These are phyloP conservation scores for Colletotrichum plurivorum DNA, from an alignment of 2,329 filamentous ascomycete species.

Conservation along the genomic window DNA sequence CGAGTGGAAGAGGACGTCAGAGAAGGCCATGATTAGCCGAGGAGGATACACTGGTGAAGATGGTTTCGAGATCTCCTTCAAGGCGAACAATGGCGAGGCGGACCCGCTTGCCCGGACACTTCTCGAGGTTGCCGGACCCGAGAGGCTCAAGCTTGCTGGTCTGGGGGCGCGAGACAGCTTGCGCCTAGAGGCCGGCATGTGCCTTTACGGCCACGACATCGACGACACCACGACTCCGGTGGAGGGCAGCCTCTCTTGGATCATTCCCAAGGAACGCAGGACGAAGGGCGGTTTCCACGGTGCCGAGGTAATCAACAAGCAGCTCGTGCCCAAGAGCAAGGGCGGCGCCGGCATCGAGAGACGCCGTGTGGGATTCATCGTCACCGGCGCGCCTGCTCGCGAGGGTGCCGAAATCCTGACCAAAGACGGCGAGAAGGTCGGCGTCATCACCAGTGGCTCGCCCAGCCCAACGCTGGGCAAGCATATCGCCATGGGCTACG, in stretches of 20 bases:
- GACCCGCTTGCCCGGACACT: constrained; percentile 72
- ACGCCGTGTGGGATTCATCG: constrained; percentile 83
- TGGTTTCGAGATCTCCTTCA: constrained; percentile 94
- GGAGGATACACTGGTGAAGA: constrained; percentile 98
- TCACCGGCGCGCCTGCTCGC: constrained; percentile 89
- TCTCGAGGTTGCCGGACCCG: constrained; percentile 70
- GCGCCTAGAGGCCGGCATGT: constrained; percentile 97
- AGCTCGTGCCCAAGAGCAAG: constrained; percentile 81
- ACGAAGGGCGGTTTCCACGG: constrained; percentile 85
- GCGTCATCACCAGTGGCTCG: constrained; percentile 88
- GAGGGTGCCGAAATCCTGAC: constrained; percentile 87
- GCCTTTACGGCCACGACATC: constrained; percentile 98
- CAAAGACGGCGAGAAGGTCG: constrained; percentile 76
- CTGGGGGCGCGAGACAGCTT: constrained; percentile 93
- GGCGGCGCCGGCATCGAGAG: constrained; percentile 78
- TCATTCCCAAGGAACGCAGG: constrained; percentile 84
- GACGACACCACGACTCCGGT: constrained; percentile 79
- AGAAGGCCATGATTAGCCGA: constrained; percentile 77
- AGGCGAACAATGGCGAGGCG: constrained; percentile 52
- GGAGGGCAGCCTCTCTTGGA: constrained; percentile 77
- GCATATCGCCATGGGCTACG: constrained; percentile 97
- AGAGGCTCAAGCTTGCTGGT: constrained; percentile 82
- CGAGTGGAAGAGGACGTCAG: constrained; percentile 61
- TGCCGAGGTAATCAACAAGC: constrained; percentile 80
- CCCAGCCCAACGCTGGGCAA: constrained; percentile 88